Percentiles rank a stretch among this genome's conserved stretches.
Conservation (phyloP, 2,329 filamentous ascomycete genomes). For the Aureobasidium leucospermi region DNA sequence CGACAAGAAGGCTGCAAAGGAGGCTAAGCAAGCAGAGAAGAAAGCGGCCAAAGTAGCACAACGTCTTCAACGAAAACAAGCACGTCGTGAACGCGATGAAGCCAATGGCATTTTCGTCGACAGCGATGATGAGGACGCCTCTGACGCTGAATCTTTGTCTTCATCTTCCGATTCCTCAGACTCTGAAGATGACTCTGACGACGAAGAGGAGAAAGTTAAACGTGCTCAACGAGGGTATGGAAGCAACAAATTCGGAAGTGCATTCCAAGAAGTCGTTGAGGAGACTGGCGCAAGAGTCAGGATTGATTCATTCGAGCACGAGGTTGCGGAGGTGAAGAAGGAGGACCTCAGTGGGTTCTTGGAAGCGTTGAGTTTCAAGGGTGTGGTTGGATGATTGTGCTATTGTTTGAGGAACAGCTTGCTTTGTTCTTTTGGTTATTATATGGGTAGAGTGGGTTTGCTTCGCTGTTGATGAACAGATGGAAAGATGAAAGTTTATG, state of each 20-base stretch:
- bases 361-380: constrained; percentile 85
- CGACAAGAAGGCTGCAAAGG: constrained; percentile 53
- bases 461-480: too few relatives aligned
- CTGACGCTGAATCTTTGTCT: constrained; percentile 34
- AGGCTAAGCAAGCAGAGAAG: constrained; percentile 40
- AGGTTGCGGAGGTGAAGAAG: constrained; percentile 95
- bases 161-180: constrained; percentile 34
- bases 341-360: constrained; percentile 87
- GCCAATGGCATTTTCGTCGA: constrained; percentile 41
- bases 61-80: constrained; percentile 48
- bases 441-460: background rate
- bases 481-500: too few relatives aligned
- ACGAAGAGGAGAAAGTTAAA: constrained; percentile 49
- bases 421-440: background rate
- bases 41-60: constrained; percentile 50
- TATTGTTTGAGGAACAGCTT: background rate
- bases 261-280: constrained; percentile 89
- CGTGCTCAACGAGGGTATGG: constrained; percentile 59
- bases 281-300: constrained; percentile 84
- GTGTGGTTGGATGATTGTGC: constrained; percentile 54
- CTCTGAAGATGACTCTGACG: constrained; percentile 24
- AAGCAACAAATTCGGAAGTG: constrained; percentile 83
- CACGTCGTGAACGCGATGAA: constrained; percentile 56
- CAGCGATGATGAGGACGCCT: constrained; percentile 31
- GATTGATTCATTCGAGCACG: constrained; percentile 96